phyloP scores from a whole-genome alignment of 208 protist genomes.

The Perkinsela sp. region DNA sequence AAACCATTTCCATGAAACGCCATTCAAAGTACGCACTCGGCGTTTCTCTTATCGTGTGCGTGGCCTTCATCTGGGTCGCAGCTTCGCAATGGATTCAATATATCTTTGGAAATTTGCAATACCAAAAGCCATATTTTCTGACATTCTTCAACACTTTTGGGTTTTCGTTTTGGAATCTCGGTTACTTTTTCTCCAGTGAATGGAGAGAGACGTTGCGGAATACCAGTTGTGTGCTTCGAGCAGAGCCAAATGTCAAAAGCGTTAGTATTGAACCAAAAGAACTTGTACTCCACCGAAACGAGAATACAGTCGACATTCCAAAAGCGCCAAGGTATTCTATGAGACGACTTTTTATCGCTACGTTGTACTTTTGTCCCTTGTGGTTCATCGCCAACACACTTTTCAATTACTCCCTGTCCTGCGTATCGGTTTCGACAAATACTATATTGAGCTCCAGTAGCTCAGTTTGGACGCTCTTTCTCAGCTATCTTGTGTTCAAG shows the following conservation, averaged over 20 bases:
- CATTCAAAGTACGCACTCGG: conserved; percentile 30
- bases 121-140: conserved; percentile 54
- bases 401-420: conserved; percentile 56
- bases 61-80: conserved; percentile 58
- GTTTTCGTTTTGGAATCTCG: conserved; percentile 49
- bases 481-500: conserved; percentile 31
- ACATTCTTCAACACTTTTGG: conserved; percentile 63
- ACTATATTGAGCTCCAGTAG: conserved; percentile 53
- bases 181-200: conserved; percentile 17
- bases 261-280: not conserved
- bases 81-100: conserved; percentile 58
- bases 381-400: conserved; percentile 66
- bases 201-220: conserved; percentile 7
- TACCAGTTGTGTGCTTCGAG: not conserved
- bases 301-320: too few relatives aligned
- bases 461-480: conserved; percentile 40
- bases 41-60: conserved; percentile 35
- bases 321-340: too few relatives aligned
- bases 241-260: not conserved
- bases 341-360: conserved; percentile 18
- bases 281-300: too few relatives aligned
- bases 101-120: conserved; percentile 44
- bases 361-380: conserved; percentile 37
- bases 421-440: conserved; percentile 51
- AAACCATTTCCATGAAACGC: not conserved